phyloP scores from a whole-genome alignment of 345 rosid genomes.

The Turritis glabra region DNA sequence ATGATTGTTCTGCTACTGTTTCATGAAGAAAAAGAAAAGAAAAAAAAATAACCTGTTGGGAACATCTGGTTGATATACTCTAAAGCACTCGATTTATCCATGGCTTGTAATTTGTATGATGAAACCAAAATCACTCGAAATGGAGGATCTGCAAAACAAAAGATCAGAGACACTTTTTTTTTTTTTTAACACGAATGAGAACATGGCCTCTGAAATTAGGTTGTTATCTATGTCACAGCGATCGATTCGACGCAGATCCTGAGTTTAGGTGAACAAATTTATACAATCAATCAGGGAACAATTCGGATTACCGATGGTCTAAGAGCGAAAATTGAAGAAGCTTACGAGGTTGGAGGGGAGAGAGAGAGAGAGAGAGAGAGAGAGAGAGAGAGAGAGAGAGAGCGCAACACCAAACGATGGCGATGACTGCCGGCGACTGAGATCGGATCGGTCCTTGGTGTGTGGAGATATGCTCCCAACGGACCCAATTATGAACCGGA shows the following conservation, averaged over 20 bases:
- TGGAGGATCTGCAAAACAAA: slow-evolving; percentile 29
- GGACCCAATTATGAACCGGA: slow-evolving; percentile 10
- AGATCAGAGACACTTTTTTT: background rate
- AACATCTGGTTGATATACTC: slow-evolving; percentile 99
- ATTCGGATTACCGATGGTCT: background rate
- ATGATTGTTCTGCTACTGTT: background rate
- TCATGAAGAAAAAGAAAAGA: background rate
- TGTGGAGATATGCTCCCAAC: slow-evolving; percentile 9
- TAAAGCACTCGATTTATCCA: slow-evolving; percentile 93
- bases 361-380: background rate
- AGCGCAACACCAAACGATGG: slow-evolving; percentile 7
- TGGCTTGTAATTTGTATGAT: slow-evolving; percentile 37
- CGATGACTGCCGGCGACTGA: slow-evolving; percentile 26
- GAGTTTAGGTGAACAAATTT: background rate
- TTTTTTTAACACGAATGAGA: background rate
- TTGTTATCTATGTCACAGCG: background rate
- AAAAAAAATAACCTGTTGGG: slow-evolving; percentile 63
- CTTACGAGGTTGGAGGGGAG: background rate
- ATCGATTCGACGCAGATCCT: slow-evolving; percentile 19
- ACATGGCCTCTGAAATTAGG: background rate
- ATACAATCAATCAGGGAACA: slow-evolving; percentile 1
- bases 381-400: background rate
- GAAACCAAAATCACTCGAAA: slow-evolving; percentile 26
- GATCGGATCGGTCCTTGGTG: slow-evolving; percentile 16
- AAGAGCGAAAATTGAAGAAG: background rate